Percentiles rank a stretch among this genome's conserved stretches.
Conservation (phyloP, 108 stramenopile species). For the Cyclotella atomus region DNA sequence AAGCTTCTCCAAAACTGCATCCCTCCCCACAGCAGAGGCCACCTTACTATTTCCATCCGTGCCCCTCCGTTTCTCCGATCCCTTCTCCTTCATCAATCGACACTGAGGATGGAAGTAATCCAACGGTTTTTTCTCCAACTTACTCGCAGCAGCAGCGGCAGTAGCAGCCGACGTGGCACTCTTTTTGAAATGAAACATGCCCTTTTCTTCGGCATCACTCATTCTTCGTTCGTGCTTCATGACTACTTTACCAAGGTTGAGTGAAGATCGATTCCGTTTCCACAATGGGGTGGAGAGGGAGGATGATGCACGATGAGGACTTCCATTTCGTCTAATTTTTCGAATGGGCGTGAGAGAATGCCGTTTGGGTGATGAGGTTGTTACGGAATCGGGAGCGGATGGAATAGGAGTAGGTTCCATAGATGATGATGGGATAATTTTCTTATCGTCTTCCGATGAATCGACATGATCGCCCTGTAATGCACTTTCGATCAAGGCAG, state of each 20-base stretch:
- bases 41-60: not conserved
- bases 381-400: too few relatives aligned
- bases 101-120: slow-evolving; percentile 41
- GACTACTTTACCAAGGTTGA: too few relatives aligned
- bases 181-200: too few relatives aligned
- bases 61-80: slow-evolving; percentile 10
- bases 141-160: not conserved
- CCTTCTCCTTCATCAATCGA: slow-evolving; percentile 36
- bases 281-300: slow-evolving; percentile 7
- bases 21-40: slow-evolving; percentile 38
- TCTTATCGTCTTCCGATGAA: too few relatives aligned
- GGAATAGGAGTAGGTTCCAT: too few relatives aligned
- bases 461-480: slow-evolving; percentile 12
- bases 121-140: slow-evolving; percentile 20
- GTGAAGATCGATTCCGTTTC: slow-evolving; percentile 10
- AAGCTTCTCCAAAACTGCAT: slow-evolving; percentile 36
- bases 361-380: not conserved
- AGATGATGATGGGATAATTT: too few relatives aligned
- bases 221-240: not conserved
- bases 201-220: too few relatives aligned
- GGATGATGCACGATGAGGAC: slow-evolving; percentile 11
- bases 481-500: slow-evolving; percentile 41
- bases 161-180: not conserved
- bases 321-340: not conserved
- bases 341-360: not conserved